Conservation (phyloP, 2,329 filamentous ascomycete species). For the Alternaria longipes region DNA sequence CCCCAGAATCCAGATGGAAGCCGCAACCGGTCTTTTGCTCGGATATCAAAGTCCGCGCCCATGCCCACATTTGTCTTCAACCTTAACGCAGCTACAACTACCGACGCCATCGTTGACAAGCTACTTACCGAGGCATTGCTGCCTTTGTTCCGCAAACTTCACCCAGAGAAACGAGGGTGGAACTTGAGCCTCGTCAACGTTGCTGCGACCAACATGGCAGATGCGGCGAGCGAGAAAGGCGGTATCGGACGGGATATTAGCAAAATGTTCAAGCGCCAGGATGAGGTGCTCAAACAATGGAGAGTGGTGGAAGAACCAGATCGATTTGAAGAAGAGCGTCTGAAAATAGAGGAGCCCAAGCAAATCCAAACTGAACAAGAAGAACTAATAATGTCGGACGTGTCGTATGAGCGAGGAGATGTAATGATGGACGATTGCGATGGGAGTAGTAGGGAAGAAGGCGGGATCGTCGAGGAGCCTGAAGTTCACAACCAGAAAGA, state of each 20-base stretch:
- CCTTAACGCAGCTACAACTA: conserved; percentile 49
- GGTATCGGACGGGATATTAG: conserved; percentile 75
- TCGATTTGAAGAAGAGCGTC: no score
- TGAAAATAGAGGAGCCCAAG: conserved; percentile 12
- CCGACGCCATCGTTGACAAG: conserved; percentile 70
- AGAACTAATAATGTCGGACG: background rate
- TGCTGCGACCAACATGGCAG: conserved; percentile 83
- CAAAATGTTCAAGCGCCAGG: conserved; percentile 82
- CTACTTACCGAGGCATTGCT: conserved; percentile 75
- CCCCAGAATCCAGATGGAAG: conserved; percentile 63
- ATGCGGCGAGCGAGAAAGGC: conserved; percentile 56
- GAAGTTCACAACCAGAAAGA: background rate
- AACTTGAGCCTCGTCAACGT: conserved; percentile 86
- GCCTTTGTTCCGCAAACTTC: conserved; percentile 77
- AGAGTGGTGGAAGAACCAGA: conserved; percentile 54
- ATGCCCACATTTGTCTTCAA: conserved; percentile 79
- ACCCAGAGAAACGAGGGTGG: conserved; percentile 75
- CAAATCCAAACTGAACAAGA: background rate
- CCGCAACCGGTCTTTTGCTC: conserved; percentile 68
- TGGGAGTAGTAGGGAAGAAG: background rate
- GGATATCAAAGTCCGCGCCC: conserved; percentile 78
- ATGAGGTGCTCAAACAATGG: conserved; percentile 73
- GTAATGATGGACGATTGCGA: background rate
- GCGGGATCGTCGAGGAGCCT: background rate
- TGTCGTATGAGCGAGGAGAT: background rate